Evolutionary conservation across 2,329 filamentous ascomycete species (phyloP), one percentile per base, ranked within the genome.

Genomic region (Aspergillus clavatus): DNA sequence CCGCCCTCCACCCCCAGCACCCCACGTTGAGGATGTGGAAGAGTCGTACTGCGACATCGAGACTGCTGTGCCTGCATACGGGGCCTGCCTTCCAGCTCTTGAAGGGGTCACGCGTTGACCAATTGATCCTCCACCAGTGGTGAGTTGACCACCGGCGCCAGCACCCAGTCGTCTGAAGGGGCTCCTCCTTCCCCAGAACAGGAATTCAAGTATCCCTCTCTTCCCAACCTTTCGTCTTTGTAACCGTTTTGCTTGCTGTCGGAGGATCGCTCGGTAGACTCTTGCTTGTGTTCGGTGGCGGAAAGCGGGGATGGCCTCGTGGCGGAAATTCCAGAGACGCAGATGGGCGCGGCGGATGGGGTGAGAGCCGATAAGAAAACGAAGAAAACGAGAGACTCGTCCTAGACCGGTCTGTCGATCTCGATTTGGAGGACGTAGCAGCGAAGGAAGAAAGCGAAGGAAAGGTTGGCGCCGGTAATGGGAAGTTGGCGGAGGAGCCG

Each of bases 231-330:
- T 51, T 52, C 66, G 72, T 61, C 72, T 71, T 53, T 76, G 71
- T 54, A 69, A 67, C 49, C 77, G 74, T 55, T 72, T 77, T 38
- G 70, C 73, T 66, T 88, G 83, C 40, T 80, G 79, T 55, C 76
- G 74, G 51, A 90, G 72, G 45, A 94, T 75, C 52, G 84, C 87
- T 37, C 77, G 78, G 63, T 93, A 94, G 53, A 95, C 81, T 45
- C 82, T 80, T 28, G 83, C 83, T 68, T 95, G 89, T 7, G 87
- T 71, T 42, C 78, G 75, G 62, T 84, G 81, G 59, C 84, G 86
- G 57, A 87, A 77, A 40, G 76, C 72, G 10, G 88, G 87, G 19
- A 95, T 68, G 4, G 80, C 87, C 57, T 89, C 81, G 76, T 88
- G 80, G 51, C 82, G 86, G 65, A 95, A 82, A 54, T 77, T 73